phyloP scores from a whole-genome alignment of 306 rosid species.

The Begonia fuchsioides region DNA sequence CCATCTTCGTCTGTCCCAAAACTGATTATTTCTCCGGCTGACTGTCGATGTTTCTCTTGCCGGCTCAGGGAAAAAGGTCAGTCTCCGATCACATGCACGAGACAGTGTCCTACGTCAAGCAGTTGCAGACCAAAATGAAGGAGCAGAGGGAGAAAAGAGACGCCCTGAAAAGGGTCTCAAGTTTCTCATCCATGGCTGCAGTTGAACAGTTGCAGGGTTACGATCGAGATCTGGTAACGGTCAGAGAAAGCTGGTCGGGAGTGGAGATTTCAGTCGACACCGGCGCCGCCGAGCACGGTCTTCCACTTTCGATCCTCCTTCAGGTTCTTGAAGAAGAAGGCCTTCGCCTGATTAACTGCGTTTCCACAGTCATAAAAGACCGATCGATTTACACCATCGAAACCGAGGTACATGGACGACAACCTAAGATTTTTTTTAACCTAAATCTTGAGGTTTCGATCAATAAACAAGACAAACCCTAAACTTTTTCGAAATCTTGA shows the following conservation, averaged over 20 bases:
- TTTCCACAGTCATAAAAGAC: slow-evolving; percentile 16
- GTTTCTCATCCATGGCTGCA: neutral
- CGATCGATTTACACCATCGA: slow-evolving; percentile 19
- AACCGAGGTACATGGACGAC: slow-evolving; percentile 17
- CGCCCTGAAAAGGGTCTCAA: slow-evolving; percentile 7
- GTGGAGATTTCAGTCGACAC: slow-evolving; percentile 23
- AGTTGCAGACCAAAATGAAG: slow-evolving; percentile 14
- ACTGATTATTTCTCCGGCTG: too few species aligned
- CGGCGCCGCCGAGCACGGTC: slow-evolving; percentile 11
- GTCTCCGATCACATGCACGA: slow-evolving; percentile 29
- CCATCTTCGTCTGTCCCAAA: neutral
- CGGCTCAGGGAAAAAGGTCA: slow-evolving; percentile 36
- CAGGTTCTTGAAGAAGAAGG: slow-evolving; percentile 18
- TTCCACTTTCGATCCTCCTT: slow-evolving; percentile 24
- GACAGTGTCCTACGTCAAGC: slow-evolving; percentile 20
- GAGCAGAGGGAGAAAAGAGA: slow-evolving; percentile 22
- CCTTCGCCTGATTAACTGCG: slow-evolving; percentile 16
- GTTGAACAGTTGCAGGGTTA: neutral
- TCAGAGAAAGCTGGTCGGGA: slow-evolving; percentile 12
- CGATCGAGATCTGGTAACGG: neutral
- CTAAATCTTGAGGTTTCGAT: too few species aligned
- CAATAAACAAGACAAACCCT: too few species aligned
- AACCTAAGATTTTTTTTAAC: too few species aligned
- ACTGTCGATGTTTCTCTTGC: too few species aligned
- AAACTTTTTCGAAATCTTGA: too few species aligned